Conservation (phyloP, 2,329 filamentous ascomycete genomes). For the Myriosclerotinia scirpicola region DNA sequence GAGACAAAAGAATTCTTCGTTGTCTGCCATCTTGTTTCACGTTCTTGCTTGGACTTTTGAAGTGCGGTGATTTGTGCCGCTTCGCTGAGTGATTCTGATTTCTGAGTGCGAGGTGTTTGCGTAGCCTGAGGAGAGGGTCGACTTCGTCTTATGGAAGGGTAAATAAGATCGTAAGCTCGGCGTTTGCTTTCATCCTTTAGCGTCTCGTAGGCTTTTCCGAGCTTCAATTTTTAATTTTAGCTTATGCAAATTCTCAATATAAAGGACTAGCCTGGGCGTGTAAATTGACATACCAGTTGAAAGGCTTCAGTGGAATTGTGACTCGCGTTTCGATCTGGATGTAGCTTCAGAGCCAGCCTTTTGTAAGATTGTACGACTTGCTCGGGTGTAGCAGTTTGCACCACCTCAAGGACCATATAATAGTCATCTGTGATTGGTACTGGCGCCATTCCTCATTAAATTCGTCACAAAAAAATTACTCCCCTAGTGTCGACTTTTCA, state of each 20-base stretch:
- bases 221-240: constrained; percentile 30
- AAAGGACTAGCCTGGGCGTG: background rate
- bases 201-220: constrained; percentile 43
- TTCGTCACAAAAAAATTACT: background rate
- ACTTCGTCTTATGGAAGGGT: constrained; percentile 27
- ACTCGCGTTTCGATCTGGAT: constrained; percentile 41
- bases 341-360: constrained; percentile 42
- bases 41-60: constrained; percentile 39
- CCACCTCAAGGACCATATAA: constrained; percentile 41
- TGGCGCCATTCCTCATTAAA: constrained; percentile 36
- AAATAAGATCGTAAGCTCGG: constrained; percentile 40
- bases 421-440: constrained; percentile 40
- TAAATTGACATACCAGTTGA: constrained; percentile 39
- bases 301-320: constrained; percentile 41
- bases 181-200: constrained; percentile 40
- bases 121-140: constrained; percentile 2
- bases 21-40: constrained; percentile 36
- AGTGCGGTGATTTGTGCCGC: constrained; percentile 37
- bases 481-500: background rate
- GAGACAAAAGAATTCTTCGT: constrained; percentile 34
- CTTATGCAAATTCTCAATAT: background rate
- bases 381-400: constrained; percentile 36
- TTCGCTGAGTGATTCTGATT: constrained; percentile 28
- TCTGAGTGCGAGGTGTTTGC: background rate
- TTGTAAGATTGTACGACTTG: constrained; percentile 40